A percentile compares a stretch with the other conserved stretches of the same genome.
phyloP scores from a whole-genome alignment of 2,329 filamentous ascomycete genomes.

The Colletotrichum simmondsii region DNA sequence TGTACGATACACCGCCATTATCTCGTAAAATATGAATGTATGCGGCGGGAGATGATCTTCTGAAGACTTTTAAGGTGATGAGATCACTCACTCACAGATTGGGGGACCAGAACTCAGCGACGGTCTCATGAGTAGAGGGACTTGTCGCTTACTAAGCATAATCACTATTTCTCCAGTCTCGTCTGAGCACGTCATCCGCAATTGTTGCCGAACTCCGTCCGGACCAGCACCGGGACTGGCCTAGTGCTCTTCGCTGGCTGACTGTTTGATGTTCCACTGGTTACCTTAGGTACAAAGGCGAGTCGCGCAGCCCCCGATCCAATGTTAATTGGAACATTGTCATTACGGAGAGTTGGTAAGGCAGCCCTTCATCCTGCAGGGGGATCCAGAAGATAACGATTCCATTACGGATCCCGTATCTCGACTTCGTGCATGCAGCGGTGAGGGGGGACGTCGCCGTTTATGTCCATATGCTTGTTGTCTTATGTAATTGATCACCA shows the following conservation, averaged over 20 bases:
- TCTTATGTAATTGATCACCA: constrained; percentile 12
- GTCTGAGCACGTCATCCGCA: background rate
- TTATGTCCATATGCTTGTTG: background rate
- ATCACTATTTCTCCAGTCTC: background rate
- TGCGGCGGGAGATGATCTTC: background rate
- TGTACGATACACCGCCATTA: background rate
- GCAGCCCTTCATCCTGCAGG: background rate
- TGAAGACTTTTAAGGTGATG: background rate
- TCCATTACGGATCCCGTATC: constrained; percentile 1
- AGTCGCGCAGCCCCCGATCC: background rate
- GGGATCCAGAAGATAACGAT: background rate
- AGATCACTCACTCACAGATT: background rate
- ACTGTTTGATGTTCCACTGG: background rate
- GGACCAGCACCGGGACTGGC: background rate
- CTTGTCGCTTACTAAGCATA: background rate
- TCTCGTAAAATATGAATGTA: background rate
- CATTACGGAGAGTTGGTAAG: background rate
- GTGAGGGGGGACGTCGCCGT: background rate
- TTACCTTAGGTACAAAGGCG: background rate
- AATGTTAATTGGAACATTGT: background rate
- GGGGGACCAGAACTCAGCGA: background rate
- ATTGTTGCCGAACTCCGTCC: background rate
- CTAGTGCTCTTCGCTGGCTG: background rate
- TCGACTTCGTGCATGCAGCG: background rate
- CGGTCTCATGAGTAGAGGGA: no score